Conservation (phyloP, 352 stramenopile species). For the Phytophthora foliorum region DNA sequence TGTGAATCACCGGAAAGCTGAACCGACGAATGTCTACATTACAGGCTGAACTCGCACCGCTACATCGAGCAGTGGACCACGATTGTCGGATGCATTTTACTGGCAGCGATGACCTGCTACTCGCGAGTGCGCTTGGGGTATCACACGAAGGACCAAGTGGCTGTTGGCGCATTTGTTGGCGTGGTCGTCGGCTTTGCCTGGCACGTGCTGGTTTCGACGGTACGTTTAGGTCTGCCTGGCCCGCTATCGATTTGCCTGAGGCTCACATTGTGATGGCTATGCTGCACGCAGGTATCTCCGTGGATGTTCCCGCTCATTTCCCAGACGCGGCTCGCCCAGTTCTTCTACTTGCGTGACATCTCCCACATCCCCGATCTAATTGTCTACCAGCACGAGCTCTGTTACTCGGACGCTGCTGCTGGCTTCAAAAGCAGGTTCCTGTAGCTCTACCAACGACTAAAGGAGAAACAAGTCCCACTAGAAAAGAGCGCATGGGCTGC, state of each 20-base stretch:
- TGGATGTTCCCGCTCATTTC: slow-evolving; percentile 67
- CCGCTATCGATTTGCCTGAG: background rate
- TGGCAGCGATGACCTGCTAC: slow-evolving; percentile 65
- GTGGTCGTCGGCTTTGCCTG: slow-evolving; percentile 24
- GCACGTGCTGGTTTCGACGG: slow-evolving; percentile 29
- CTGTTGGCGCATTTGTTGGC: slow-evolving; percentile 62
- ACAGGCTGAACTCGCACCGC: slow-evolving; percentile 61
- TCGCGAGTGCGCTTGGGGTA: slow-evolving; percentile 82
- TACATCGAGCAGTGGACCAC: slow-evolving; percentile 68
- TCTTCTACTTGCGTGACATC: slow-evolving; percentile 79
- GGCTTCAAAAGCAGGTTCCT: slow-evolving; percentile 20
- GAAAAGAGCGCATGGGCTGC: slow-evolving; percentile 31
- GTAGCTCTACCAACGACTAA: slow-evolving; percentile 10
- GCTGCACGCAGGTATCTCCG: slow-evolving; percentile 41
- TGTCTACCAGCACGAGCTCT: slow-evolving; percentile 78
- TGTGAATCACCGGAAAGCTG: slow-evolving; percentile 13
- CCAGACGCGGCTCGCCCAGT: slow-evolving; percentile 49
- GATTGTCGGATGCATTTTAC: slow-evolving; percentile 53
- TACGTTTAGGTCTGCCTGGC: slow-evolving; percentile 11
- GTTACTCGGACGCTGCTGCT: slow-evolving; percentile 23
- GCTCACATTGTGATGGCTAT: background rate
- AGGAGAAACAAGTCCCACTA: slow-evolving; percentile 24
- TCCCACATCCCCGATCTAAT: slow-evolving; percentile 84
- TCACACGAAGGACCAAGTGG: slow-evolving; percentile 77
- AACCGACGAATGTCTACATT: slow-evolving; percentile 1